Evolutionary conservation across 2,329 filamentous ascomycete genomes (phyloP), one percentile per base, ranked within the genome.

Genomic region (Thelonectria olida): DNA sequence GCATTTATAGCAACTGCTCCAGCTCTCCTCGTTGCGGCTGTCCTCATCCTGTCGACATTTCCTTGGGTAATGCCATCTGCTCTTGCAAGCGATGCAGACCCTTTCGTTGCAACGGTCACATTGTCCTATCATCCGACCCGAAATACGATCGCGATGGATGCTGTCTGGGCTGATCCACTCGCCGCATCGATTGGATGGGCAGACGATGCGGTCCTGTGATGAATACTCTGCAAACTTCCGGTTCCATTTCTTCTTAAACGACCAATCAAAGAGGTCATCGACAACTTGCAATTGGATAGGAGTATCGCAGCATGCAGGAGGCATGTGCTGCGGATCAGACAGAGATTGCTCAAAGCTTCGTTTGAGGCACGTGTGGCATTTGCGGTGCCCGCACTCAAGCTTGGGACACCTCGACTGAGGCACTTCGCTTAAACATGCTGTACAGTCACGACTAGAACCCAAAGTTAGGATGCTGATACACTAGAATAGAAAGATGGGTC

Each of bases 241-340:
- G 74, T 96, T 95, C 92, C 92, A 97, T 1, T 82, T 82, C 66
- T 83, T 87, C 79, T 96, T 95, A 81, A 96, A 95, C 54, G 84
- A 82, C 58, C 82, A 73, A 71, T 92, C 86, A 72, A 97, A 93
- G 7, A 96, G 80, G 22, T 84, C 84, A 12, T 95, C 91, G 25
- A 95, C 93, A 73, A 93, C 88, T 67, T 88, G 89, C 7, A 93
- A 79, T 0, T 90, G 88, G 59, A 97, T 96, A 67, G 92, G 87
- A 19, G 84, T 72, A 3, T 86, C 90, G 76, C 93, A 97, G 77
- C 93, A 97, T 73, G 84, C 86, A 0, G 93, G 93, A 17, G 93
- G 92, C 92, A 97, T 96, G 67, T 92, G 89, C 62, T 88, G 85
- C 1, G 91, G 88, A 73, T 96, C 92, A 41, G 84, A 89, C 63